A percentile compares a stretch with the other conserved stretches of the same genome.
Conservation (phyloP, 2,329 filamentous ascomycete genomes). For the Aspergillus sp. region DNA sequence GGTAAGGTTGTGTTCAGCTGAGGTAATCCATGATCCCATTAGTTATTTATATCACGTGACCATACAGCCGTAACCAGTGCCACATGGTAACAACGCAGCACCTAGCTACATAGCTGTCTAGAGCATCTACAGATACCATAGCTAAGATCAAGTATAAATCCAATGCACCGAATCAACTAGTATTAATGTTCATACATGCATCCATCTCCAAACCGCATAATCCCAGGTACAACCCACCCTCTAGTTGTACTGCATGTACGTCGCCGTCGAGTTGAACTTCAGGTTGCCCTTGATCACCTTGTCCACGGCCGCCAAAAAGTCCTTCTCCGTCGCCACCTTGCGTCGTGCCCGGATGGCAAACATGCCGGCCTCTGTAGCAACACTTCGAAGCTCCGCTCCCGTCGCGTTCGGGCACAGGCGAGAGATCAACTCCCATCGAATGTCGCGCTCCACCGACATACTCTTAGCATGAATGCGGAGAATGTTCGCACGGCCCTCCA, state of each 20-base stretch:
- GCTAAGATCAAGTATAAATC: no score
- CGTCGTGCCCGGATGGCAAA: slow-evolving; percentile 90
- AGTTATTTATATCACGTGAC: no score
- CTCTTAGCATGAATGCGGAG: slow-evolving; percentile 98
- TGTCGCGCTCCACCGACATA: slow-evolving; percentile 98
- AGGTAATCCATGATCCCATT: slow-evolving; percentile 2
- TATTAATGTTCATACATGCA: slow-evolving; percentile 30
- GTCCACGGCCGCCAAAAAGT: slow-evolving; percentile 95
- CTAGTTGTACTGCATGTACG: slow-evolving; percentile 99
- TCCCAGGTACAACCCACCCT: slow-evolving; percentile 22
- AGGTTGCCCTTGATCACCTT: slow-evolving; percentile 99
- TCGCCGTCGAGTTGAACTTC: slow-evolving; percentile 98
- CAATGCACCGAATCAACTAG: neutral
- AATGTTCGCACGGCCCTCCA: slow-evolving; percentile 96
- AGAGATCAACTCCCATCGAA: slow-evolving; percentile 97
- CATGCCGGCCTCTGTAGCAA: slow-evolving; percentile 98
- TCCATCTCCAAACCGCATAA: slow-evolving; percentile 21
- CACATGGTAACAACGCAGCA: no score
- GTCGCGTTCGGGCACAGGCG: slow-evolving; percentile 96
- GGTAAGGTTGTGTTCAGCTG: neutral
- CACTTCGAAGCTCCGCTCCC: slow-evolving; percentile 90
- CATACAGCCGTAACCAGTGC: no score
- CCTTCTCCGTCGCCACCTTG: slow-evolving; percentile 98
- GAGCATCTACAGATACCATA: no score
- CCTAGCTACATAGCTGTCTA: no score